Evolutionary conservation across 1,284 basidiomycete species (phyloP), one percentile per base, ranked within the genome.

Genomic region (Entoloma clypeatum): DNA sequence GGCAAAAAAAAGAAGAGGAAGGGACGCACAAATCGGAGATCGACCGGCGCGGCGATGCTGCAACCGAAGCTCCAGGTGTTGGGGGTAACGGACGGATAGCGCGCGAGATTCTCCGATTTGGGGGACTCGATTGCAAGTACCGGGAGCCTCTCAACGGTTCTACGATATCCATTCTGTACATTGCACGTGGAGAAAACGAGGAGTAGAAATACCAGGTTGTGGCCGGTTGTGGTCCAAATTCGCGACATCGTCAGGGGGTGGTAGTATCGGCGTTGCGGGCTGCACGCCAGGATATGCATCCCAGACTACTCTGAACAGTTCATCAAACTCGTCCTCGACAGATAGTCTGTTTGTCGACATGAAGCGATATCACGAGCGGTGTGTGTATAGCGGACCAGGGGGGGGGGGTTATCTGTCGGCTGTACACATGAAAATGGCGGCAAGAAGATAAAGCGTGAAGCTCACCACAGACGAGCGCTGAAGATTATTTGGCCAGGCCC

Each of bases 11-110:
- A 37, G 18, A 39, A 31, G 18, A 23, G 7, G 17, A 25, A 13
- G 38, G 31, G 23, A 54, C 52, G 34, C 31, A 52, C 52, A 36
- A 28, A 14, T 37, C 35, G 22, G 17, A 36, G 38, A 48, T 52
- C 5, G 31, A 33, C 7, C 41, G 50, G 21, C 50, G 40, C 17
- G 16, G 27, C 3, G 26, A 21, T 27, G 11, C 10, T 5, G 10
- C 10, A 31, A 7, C 18, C 27, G 36, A 16, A 22, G 45, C 34
- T 16, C 51, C 50, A 26, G 62, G 62, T n/a, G 60, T 55, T 32
- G 48, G 57, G 1, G 62, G 62, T 25, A 62, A 46, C 16, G 59
- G 62, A 36, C 61, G 49, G 28, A 44, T 43, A 39, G 44, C 36
- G 14, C 48, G 44, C 11, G 48, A 33, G 25, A 41, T 50, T 35